phyloP scores from a whole-genome alignment of 495 filamentous ascomycete genomes.

The Penicillium crystallinum region DNA sequence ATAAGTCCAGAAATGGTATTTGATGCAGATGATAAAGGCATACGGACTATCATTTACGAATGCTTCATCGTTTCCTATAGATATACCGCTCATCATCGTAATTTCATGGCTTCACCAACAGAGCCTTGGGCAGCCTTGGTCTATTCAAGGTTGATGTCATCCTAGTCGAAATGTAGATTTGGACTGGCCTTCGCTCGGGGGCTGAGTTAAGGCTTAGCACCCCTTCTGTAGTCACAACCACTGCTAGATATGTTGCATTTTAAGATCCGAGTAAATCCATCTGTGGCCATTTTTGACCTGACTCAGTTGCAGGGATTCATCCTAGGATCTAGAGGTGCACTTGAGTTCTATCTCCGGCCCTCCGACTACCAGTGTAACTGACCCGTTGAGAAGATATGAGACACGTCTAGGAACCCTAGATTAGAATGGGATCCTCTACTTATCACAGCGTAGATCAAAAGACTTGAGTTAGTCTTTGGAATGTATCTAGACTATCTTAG shows the following conservation, averaged over 20 bases:
- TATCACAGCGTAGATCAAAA: background rate
- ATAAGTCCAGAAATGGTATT: too few species aligned
- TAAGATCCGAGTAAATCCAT: background rate
- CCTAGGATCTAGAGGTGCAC: background rate
- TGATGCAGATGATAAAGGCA: too few species aligned
- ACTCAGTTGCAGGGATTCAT: background rate
- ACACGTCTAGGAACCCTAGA: background rate
- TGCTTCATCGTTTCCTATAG: too few species aligned
- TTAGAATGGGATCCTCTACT: background rate
- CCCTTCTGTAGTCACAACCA: background rate
- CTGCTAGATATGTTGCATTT: background rate
- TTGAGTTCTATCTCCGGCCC: background rate
- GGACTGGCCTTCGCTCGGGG: background rate
- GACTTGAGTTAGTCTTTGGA: background rate
- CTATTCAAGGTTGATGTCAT: background rate
- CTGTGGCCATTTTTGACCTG: background rate
- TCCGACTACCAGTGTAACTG: conserved; percentile 4
- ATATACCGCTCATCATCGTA: too few species aligned
- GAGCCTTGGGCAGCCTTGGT: background rate
- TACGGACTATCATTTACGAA: too few species aligned
- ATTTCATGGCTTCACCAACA: background rate
- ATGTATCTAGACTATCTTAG: background rate
- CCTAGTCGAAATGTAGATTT: background rate
- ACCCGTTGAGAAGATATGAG: background rate
- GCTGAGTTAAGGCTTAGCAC: background rate